phyloP scores from a whole-genome alignment of 192 early-diverging fungal species.

The Podila epigama region DNA sequence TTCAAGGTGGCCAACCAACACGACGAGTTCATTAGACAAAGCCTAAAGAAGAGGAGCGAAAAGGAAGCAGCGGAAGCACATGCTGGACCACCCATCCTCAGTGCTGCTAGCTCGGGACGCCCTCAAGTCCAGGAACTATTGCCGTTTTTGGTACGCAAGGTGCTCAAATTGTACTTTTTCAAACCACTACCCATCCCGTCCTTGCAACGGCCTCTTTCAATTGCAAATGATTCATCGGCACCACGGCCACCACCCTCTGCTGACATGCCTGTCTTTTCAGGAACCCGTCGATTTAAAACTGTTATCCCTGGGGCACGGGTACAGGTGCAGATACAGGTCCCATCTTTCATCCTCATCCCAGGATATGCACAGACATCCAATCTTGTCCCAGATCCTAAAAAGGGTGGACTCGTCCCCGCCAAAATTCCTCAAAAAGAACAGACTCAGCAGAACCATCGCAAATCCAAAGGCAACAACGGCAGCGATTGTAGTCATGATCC shows the following conservation, averaged over 20 bases:
- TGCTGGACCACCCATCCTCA: neutral
- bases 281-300: constrained; percentile 35
- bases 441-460: neutral
- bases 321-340: constrained; percentile 43
- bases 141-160: constrained; percentile 37
- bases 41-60: constrained; percentile 13
- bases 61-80: neutral
- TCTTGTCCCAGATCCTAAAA: constrained; percentile 29
- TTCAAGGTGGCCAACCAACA: constrained; percentile 28
- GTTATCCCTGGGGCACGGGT: constrained; percentile 42
- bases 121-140: constrained; percentile 1
- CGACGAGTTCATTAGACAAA: constrained; percentile 21
- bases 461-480: too few relatives aligned
- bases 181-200: constrained; percentile 25
- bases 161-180: constrained; percentile 42
- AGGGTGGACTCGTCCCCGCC: constrained; percentile 22
- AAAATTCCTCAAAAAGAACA: neutral
- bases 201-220: neutral
- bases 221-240: neutral
- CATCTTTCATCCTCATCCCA: constrained; percentile 33
- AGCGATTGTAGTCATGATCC: too few relatives aligned
- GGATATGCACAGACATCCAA: constrained; percentile 38
- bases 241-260: constrained; percentile 23
- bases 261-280: constrained; percentile 24
- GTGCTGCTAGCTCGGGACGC: neutral